Percentiles rank a stretch among this genome's conserved stretches.
phyloP scores from a whole-genome alignment of 1,284 basidiomycete genomes.

The Naganishia sp. region DNA sequence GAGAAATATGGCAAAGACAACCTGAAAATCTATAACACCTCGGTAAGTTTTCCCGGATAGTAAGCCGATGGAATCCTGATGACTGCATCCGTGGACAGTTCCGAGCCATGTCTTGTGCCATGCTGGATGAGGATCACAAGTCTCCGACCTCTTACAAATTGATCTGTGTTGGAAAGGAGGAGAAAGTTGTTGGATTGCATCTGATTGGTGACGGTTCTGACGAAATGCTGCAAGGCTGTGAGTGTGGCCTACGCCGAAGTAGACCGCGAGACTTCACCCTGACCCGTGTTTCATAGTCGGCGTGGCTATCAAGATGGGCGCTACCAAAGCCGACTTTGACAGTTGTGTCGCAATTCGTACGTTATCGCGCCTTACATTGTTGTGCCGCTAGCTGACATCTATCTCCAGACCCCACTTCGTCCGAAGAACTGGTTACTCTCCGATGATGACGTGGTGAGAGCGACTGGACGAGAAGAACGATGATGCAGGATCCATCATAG shows the following conservation, averaged over 20 bases:
- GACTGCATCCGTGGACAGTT: conserved; percentile 54
- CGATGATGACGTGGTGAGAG: conserved; percentile 35
- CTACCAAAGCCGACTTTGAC: conserved; percentile 79
- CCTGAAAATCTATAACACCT: conserved; percentile 81
- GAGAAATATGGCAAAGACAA: conserved; percentile 80
- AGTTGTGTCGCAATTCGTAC: conserved; percentile 82
- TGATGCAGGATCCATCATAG: no score
- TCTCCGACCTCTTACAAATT: conserved; percentile 93
- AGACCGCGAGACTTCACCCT: background rate
- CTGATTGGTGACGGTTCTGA: conserved; percentile 87
- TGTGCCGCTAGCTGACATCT: background rate
- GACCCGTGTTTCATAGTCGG: conserved; percentile 57
- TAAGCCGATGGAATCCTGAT: background rate
- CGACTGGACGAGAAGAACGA: background rate
- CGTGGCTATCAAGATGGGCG: conserved; percentile 94
- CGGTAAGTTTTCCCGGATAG: conserved; percentile 41
- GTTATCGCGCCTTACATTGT: conserved; percentile 28
- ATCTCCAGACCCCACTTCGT: conserved; percentile 49
- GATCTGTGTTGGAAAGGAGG: conserved; percentile 78
- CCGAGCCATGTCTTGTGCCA: conserved; percentile 82
- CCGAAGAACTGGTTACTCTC: conserved; percentile 54
- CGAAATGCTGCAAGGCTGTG: conserved; percentile 85
- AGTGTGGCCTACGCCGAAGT: conserved; percentile 31
- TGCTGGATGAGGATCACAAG: conserved; percentile 80
- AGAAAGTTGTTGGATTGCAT: conserved; percentile 92